Evolutionary conservation across 1,284 basidiomycete species (phyloP).

Genomic region (Hemileia vastatrix): DNA sequence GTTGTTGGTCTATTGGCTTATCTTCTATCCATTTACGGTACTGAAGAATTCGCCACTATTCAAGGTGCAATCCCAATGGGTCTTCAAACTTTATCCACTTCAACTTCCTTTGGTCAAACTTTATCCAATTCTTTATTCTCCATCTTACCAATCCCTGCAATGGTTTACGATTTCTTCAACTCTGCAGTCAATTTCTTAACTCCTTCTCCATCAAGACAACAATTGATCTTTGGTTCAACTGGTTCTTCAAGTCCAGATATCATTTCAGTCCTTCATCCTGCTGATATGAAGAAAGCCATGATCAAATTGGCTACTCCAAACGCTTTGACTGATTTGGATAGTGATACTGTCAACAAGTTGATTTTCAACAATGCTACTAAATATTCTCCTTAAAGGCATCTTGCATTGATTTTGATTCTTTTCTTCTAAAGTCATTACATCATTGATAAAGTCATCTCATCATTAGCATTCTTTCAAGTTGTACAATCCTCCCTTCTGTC

Average conservation of each 20-base stretch:
- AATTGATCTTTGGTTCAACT: not conserved
- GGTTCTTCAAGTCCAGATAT: not conserved
- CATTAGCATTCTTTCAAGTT: too few species aligned
- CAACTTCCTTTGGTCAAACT: not conserved
- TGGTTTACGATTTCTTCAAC: not conserved
- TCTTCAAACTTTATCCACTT: not conserved
- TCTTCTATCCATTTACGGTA: slow-evolving; percentile 58
- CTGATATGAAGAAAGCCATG: slow-evolving; percentile 64
- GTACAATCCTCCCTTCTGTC: too few species aligned
- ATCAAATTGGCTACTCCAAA: slow-evolving; percentile 55
- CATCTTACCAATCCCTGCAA: not conserved
- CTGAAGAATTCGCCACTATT: too few species aligned
- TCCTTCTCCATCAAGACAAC: not conserved
- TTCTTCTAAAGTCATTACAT: too few species aligned
- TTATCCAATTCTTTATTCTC: not conserved
- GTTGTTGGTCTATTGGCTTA: slow-evolving; percentile 66
- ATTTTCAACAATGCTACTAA: slow-evolving; percentile 43
- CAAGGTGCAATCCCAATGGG: not conserved
- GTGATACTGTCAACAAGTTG: slow-evolving; percentile 39
- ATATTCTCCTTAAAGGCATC: not conserved
- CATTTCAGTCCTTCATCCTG: slow-evolving; percentile 51
- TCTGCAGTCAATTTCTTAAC: not conserved
- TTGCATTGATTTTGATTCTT: too few species aligned
- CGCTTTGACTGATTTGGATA: slow-evolving; percentile 50
- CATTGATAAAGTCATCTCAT: too few species aligned